Conservation (phyloP, 2,329 filamentous ascomycete genomes). For the Alternaria sp. region DNA sequence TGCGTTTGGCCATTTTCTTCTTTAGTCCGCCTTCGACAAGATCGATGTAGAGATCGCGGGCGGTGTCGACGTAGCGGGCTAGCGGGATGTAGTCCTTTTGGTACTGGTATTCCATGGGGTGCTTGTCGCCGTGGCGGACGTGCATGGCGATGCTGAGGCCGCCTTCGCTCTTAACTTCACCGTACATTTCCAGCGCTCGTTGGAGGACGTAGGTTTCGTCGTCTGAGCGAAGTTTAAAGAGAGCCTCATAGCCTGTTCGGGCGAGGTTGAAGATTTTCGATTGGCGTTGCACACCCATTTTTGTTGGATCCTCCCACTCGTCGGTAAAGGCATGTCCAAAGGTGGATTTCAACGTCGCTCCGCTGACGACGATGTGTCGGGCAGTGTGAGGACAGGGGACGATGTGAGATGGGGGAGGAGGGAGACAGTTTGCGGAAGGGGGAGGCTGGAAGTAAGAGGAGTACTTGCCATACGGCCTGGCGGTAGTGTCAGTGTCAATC, state of each 20-base stretch:
- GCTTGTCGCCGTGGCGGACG: conserved; percentile 80
- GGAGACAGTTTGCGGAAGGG: conserved; percentile 70
- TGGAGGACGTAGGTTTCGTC: conserved; percentile 71
- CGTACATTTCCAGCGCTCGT: conserved; percentile 66
- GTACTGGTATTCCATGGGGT: conserved; percentile 80
- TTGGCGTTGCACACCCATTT: conserved; percentile 62
- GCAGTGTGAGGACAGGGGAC: conserved; percentile 81
- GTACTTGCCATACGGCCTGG: conserved; percentile 77
- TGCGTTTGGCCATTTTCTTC: conserved; percentile 4
- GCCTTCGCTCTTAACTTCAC: conserved; percentile 55
- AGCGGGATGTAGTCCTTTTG: conserved; percentile 79
- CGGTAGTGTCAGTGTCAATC: conserved; percentile 21
- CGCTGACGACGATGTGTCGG: conserved; percentile 76
- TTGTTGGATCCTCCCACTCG: conserved; percentile 60
- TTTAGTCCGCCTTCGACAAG: conserved; percentile 38
- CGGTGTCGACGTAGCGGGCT: conserved; percentile 70
- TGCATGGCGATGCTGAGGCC: conserved; percentile 75
- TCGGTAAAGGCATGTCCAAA: conserved; percentile 69
- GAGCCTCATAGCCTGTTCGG: conserved; percentile 73
- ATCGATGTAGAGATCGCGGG: conserved; percentile 62
- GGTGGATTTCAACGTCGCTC: conserved; percentile 69
- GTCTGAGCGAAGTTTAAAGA: conserved; percentile 73
- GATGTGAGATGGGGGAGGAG: conserved; percentile 77
- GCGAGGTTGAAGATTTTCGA: conserved; percentile 73
- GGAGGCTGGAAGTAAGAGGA: conserved; percentile 74